phyloP scores from a whole-genome alignment of 164 flowering plant genomes.

The Tetrastigma voinierianum region DNA sequence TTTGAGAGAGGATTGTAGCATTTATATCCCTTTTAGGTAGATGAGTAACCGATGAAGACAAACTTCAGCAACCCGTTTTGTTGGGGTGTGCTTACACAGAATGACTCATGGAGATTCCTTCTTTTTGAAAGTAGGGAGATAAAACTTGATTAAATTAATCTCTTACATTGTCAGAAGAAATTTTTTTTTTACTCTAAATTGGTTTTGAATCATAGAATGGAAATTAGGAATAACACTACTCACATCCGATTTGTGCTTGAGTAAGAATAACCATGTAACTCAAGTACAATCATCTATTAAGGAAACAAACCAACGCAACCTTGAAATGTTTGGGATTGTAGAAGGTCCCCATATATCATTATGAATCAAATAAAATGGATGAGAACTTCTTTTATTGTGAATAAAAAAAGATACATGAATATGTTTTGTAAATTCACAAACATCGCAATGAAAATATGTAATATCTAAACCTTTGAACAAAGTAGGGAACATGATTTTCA shows the following conservation, averaged over 20 bases:
- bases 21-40: no score
- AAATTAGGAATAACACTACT: conserved; percentile 15
- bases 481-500: conserved; percentile 8
- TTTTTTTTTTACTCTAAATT: conserved; percentile 15
- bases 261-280: conserved; percentile 9
- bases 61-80: conserved; percentile 9
- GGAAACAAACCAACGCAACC: conserved; percentile 12
- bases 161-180: conserved; percentile 7
- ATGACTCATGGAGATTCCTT: conserved; percentile 21
- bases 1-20: no score
- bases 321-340: background rate
- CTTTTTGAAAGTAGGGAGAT: conserved; percentile 9
- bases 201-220: conserved; percentile 16
- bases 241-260: conserved; percentile 18
- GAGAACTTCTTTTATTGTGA: conserved; percentile 12
- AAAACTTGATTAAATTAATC: conserved; percentile 22
- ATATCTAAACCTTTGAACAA: conserved; percentile 10
- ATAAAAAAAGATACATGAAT: conserved; percentile 1
- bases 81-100: conserved; percentile 5
- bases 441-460: conserved; percentile 8
- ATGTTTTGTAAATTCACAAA: conserved; percentile 8
- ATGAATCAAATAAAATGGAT: conserved; percentile 11
- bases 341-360: conserved; percentile 10
- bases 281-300: conserved; percentile 9
- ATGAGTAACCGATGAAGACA: no score